phyloP scores from a whole-genome alignment of 2,329 filamentous ascomycete genomes.

The Nothophaeocryptopus gaeumannii region DNA sequence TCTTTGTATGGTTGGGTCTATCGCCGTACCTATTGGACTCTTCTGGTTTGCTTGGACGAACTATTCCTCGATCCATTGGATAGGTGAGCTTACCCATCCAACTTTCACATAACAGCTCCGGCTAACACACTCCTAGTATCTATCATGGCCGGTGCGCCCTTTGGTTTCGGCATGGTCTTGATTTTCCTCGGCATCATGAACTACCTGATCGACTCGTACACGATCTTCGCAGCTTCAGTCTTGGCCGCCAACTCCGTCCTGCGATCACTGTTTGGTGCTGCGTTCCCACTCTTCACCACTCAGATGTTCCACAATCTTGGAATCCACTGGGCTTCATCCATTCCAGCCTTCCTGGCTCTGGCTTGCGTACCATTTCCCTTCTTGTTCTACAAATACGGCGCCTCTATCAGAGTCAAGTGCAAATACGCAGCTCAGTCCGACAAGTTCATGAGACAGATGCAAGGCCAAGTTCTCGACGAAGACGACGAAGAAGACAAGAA shows the following conservation, averaged over 20 bases:
- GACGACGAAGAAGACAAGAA: constrained; percentile 17
- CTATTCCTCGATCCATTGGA: constrained; percentile 55
- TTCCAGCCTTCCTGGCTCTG: constrained; percentile 72
- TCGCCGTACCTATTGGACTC: constrained; percentile 61
- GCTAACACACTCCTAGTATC: constrained; percentile 31
- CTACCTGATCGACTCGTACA: constrained; percentile 54
- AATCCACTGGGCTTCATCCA: constrained; percentile 66
- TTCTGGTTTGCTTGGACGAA: constrained; percentile 71
- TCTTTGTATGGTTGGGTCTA: constrained; percentile 59
- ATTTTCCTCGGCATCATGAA: constrained; percentile 66
- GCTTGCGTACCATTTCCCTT: constrained; percentile 72
- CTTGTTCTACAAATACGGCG: constrained; percentile 69
- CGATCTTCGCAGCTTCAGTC: constrained; percentile 68
- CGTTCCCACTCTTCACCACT: constrained; percentile 74
- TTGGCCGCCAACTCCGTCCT: constrained; percentile 77
- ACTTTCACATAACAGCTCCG: too few species aligned
- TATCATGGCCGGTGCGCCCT: constrained; percentile 52
- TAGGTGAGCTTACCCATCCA: constrained; percentile 20
- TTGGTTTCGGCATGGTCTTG: constrained; percentile 60
- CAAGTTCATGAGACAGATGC: constrained; percentile 53
- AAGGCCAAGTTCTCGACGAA: constrained; percentile 23
- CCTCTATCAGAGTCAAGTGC: constrained; percentile 61
- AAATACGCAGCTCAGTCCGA: constrained; percentile 68
- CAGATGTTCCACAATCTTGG: constrained; percentile 58
- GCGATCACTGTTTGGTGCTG: constrained; percentile 72